Conservation (phyloP, 768 basidiomycete species). For the Boletus coccyginus region DNA sequence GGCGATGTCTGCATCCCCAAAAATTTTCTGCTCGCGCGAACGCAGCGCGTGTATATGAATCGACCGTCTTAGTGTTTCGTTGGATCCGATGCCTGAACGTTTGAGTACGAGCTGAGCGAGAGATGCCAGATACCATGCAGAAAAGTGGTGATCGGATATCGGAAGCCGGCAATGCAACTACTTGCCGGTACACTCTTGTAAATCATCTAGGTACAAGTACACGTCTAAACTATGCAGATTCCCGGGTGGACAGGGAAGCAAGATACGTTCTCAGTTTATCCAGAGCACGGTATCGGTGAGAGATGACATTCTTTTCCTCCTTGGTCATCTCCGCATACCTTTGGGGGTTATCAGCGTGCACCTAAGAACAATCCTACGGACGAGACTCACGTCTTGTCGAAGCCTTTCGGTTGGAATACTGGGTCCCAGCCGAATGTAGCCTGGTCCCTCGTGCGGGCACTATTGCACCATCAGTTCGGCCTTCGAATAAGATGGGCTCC, state of each 20-base stretch:
- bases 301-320: conserved; percentile 60
- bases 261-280: conserved; percentile 52
- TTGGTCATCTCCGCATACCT: conserved; percentile 71
- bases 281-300: conserved; percentile 64
- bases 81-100: neutral
- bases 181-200: neutral
- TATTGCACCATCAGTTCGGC: conserved; percentile 84
- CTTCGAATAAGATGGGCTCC: conserved; percentile 83
- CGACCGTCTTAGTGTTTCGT: neutral
- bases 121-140: neutral
- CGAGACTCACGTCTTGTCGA: conserved; percentile 67
- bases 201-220: neutral
- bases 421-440: conserved; percentile 89
- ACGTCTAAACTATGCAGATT: neutral
- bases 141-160: conserved; percentile 15
- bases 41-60: neutral
- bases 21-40: neutral
- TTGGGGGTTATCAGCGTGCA: neutral
- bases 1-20: neutral
- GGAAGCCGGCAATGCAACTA: conserved; percentile 15
- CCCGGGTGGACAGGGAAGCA: conserved; percentile 5
- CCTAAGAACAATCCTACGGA: neutral
- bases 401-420: conserved; percentile 74
- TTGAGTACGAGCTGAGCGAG: neutral
- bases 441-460: conserved; percentile 81